These are phyloP conservation scores for Erythrobasidium yunnanense DNA, from an alignment of 768 basidiomycete species.

Conservation along the genomic window DNA sequence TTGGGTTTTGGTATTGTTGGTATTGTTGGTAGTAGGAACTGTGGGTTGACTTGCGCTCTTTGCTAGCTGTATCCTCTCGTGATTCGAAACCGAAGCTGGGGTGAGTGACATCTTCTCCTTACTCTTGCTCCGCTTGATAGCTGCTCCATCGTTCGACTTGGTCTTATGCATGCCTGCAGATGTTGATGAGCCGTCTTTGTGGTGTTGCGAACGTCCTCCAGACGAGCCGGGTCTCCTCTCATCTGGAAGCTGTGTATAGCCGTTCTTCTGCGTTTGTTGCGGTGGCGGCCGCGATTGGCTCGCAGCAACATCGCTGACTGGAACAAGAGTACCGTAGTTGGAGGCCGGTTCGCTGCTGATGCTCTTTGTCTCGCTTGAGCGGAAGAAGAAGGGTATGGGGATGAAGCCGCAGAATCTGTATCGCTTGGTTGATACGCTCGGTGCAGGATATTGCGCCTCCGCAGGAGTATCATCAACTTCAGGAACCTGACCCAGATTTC, in stretches of 20 bases:
- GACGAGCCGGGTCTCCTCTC: not conserved
- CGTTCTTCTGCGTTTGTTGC: not conserved
- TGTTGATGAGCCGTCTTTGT: not conserved
- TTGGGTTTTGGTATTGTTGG: not conserved
- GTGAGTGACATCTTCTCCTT: constrained; percentile 6
- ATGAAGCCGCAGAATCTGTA: constrained; percentile 16
- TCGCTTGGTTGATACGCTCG: not conserved
- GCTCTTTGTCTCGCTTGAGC: not conserved
- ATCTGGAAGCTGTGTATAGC: not conserved
- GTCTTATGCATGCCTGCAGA: not conserved
- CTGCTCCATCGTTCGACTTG: not conserved
- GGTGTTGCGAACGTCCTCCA: not conserved
- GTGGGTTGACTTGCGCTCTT: not conserved
- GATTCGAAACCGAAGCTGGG: constrained; percentile 7
- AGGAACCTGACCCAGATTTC: not conserved
- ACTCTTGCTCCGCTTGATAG: constrained; percentile 8
- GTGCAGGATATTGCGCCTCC: not conserved
- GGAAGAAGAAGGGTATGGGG: constrained; percentile 9
- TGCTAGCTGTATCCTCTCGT: not conserved
- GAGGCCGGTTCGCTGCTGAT: not conserved
- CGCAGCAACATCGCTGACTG: not conserved
- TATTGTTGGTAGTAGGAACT: not conserved
- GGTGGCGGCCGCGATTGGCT: not conserved
- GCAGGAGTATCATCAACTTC: not conserved
- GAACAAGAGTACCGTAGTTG: constrained; percentile 2